Evolutionary conservation across 1,284 basidiomycete genomes (phyloP).

Genomic region (Cutaneotrichosporon sp.): DNA sequence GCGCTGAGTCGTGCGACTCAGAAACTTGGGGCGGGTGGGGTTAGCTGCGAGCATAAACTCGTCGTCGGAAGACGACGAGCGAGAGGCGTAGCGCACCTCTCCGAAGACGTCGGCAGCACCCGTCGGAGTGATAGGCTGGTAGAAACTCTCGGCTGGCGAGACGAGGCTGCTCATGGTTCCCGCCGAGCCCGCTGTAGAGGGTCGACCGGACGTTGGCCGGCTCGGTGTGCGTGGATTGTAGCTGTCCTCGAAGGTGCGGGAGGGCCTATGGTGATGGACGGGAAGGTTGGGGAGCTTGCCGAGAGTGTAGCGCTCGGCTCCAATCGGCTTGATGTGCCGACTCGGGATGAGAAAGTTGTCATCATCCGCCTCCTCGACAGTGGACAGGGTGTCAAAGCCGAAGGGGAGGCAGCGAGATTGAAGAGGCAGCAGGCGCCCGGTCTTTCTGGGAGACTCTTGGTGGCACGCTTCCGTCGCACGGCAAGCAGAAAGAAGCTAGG

Average conservation of each 20-base stretch:
- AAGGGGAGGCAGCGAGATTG: not conserved
- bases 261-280: not conserved
- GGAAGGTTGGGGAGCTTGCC: not conserved
- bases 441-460: not conserved
- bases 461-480: not conserved
- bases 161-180: not conserved
- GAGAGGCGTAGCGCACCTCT: not conserved
- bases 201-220: not conserved
- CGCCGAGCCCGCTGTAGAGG: not conserved
- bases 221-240: not conserved
- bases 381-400: constrained; percentile 10
- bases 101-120: not conserved
- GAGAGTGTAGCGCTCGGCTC: constrained; percentile 10
- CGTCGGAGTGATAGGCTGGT: not conserved
- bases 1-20: not conserved
- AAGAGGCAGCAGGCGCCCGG: not conserved
- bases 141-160: not conserved
- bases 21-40: not conserved
- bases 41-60: not conserved
- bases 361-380: constrained; percentile 12
- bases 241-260: not conserved
- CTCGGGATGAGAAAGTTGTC: not conserved
- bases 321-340: constrained; percentile 15
- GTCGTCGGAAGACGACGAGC: not conserved
- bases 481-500: not conserved